These are phyloP conservation scores for Phascolomyces articulosus DNA, from an alignment of 371 early-diverging fungal species.

Conservation along the genomic window DNA sequence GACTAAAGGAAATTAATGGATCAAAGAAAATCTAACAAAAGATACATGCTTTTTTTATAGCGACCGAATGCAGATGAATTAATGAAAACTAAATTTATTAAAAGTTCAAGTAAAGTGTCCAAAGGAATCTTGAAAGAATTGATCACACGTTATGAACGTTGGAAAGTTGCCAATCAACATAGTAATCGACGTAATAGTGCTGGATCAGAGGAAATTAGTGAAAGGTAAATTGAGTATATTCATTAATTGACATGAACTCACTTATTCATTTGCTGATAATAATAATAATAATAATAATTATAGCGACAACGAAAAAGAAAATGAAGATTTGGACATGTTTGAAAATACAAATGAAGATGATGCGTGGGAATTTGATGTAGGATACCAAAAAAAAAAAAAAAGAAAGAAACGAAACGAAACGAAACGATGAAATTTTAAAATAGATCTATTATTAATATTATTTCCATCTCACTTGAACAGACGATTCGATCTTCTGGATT, in stretches of 20 bases:
- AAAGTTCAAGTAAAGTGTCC: conserved; percentile 48
- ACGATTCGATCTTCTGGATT: conserved; percentile 5
- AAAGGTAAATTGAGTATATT: conserved; percentile 34
- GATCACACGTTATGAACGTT: conserved; percentile 53
- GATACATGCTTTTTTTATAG: conserved; percentile 25
- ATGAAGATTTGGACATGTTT: conserved; percentile 29
- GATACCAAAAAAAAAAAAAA: too few relatives aligned
- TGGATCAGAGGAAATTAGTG: conserved; percentile 43
- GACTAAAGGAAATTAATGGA: not conserved
- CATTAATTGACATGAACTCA: not conserved
- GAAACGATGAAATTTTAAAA: too few relatives aligned
- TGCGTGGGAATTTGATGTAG: conserved; percentile 54
- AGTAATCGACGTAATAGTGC: conserved; percentile 44
- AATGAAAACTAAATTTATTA: conserved; percentile 61
- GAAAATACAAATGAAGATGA: conserved; percentile 30
- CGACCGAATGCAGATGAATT: conserved; percentile 64
- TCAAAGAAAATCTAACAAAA: not conserved
- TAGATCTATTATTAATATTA: too few relatives aligned
- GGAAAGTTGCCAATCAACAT: conserved; percentile 49
- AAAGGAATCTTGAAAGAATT: conserved; percentile 48
- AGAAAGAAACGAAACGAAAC: too few relatives aligned
- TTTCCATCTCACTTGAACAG: too few relatives aligned
- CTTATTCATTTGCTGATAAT: not conserved
- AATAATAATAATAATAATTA: not conserved
- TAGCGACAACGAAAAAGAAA: conserved; percentile 21